Percentiles rank a stretch among this genome's conserved stretches.
phyloP scores from a whole-genome alignment of 345 rosid species.

The Ricinus communis region DNA sequence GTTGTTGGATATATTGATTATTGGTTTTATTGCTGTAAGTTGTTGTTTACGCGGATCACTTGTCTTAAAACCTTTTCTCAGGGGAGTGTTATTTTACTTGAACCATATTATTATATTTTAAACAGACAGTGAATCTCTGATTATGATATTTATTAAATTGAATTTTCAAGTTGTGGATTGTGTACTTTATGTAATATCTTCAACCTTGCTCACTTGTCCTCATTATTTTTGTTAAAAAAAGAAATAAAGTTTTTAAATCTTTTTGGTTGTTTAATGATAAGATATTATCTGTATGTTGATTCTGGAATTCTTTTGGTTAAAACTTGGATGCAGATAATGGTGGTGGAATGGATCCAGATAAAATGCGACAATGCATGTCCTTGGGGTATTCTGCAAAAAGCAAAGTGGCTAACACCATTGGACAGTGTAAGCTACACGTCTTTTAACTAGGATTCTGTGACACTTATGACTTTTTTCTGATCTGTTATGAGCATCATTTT shows the following conservation, averaged over 20 bases:
- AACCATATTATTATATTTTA: not conserved
- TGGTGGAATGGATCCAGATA: conserved; percentile 95
- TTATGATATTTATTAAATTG: not conserved
- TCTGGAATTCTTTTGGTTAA: too few relatives aligned
- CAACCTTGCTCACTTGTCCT: too few relatives aligned
- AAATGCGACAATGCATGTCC: conserved; percentile 84
- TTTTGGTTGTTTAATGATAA: too few relatives aligned
- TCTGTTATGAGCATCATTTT: not conserved
- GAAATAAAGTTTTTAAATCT: too few relatives aligned
- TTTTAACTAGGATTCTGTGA: not conserved
- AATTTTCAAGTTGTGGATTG: too few relatives aligned
- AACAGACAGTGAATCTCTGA: not conserved
- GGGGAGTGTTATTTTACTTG: not conserved
- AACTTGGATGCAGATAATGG: conserved; percentile 67
- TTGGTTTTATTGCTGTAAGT: not conserved
- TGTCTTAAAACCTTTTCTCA: too few relatives aligned
- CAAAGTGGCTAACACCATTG: conserved; percentile 79
- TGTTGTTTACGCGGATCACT: too few relatives aligned
- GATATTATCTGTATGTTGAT: too few relatives aligned
- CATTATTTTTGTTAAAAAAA: not conserved
- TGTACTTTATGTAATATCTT: not conserved
- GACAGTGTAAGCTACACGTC: conserved; percentile 56
- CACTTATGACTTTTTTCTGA: too few relatives aligned
- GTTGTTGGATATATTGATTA: not conserved
- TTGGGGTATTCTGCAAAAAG: conserved; percentile 91